These are phyloP conservation scores for Cladosporium sp. DNA, from an alignment of 2,329 filamentous ascomycete genomes.

Conservation along the genomic window DNA sequence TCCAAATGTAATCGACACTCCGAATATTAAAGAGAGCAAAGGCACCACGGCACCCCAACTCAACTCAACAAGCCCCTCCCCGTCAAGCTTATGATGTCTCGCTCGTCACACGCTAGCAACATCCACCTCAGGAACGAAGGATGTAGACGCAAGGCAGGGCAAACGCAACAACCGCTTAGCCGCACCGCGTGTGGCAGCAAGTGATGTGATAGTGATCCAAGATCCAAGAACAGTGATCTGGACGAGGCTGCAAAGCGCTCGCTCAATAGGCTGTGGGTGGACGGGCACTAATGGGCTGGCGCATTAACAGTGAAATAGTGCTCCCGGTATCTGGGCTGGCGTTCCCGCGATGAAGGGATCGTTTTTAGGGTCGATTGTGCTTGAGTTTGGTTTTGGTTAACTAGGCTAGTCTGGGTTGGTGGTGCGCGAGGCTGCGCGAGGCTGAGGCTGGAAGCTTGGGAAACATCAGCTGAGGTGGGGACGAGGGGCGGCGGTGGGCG, in stretches of 20 bases:
- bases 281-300: conserved; percentile 8
- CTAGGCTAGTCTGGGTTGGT: neutral
- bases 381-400: neutral
- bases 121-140: neutral
- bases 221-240: neutral
- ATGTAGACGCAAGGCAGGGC: neutral
- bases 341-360: neutral
- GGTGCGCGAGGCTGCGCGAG: neutral
- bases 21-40: neutral
- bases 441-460: neutral
- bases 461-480: neutral
- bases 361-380: neutral
- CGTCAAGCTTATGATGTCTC: neutral
- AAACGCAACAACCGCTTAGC: neutral
- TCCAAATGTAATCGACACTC: neutral
- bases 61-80: neutral
- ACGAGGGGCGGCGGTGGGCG: neutral
- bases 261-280: neutral
- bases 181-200: too few relatives aligned
- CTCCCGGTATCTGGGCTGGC: neutral
- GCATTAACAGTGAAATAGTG: conserved; percentile 10
- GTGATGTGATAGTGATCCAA: neutral
- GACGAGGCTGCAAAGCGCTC: neutral
- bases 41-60: neutral
- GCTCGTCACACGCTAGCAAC: neutral